These are phyloP conservation scores for Cadophora sp. DNA, from an alignment of 2,329 filamentous ascomycete species.

Conservation along the genomic window DNA sequence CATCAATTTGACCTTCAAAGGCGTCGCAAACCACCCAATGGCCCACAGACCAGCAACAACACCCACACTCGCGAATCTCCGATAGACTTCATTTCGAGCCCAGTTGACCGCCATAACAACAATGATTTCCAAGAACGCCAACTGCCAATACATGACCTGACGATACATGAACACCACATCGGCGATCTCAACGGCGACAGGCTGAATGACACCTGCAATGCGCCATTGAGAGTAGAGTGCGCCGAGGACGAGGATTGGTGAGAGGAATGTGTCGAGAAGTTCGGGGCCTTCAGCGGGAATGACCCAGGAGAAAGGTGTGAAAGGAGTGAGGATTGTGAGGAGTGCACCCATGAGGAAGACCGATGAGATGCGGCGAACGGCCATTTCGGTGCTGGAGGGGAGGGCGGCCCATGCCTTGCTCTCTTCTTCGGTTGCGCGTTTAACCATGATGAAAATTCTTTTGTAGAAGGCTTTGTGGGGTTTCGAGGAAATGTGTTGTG, in stretches of 20 bases:
- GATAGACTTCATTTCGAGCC: slow-evolving; percentile 27
- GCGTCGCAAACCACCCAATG: slow-evolving; percentile 30
- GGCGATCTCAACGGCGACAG: slow-evolving; percentile 21
- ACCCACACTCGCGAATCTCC: slow-evolving; percentile 25
- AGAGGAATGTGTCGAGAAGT: slow-evolving; percentile 32
- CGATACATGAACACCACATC: slow-evolving; percentile 30
- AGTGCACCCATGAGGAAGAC: slow-evolving; percentile 31
- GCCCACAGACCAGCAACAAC: slow-evolving; percentile 29
- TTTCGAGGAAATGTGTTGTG: background rate
- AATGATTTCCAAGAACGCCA: slow-evolving; percentile 22
- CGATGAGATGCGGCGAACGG: slow-evolving; percentile 31
- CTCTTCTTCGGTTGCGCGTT: slow-evolving; percentile 24
- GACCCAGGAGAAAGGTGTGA: slow-evolving; percentile 34
- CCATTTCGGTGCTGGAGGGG: slow-evolving; percentile 30
- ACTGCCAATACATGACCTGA: slow-evolving; percentile 32
- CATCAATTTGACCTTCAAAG: slow-evolving; percentile 26
- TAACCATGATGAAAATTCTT: slow-evolving; percentile 26
- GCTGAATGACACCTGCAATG: slow-evolving; percentile 29
- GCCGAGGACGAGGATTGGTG: slow-evolving; percentile 30
- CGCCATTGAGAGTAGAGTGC: slow-evolving; percentile 35
- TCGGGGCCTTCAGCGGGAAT: slow-evolving; percentile 26
- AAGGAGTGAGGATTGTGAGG: slow-evolving; percentile 33
- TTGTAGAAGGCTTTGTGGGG: no score
- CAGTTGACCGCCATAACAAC: slow-evolving; percentile 24
- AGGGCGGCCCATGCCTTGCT: slow-evolving; percentile 27